These are phyloP conservation scores for Paramyrothecium roridum DNA, from an alignment of 2,329 filamentous ascomycete genomes.

Conservation along the genomic window DNA sequence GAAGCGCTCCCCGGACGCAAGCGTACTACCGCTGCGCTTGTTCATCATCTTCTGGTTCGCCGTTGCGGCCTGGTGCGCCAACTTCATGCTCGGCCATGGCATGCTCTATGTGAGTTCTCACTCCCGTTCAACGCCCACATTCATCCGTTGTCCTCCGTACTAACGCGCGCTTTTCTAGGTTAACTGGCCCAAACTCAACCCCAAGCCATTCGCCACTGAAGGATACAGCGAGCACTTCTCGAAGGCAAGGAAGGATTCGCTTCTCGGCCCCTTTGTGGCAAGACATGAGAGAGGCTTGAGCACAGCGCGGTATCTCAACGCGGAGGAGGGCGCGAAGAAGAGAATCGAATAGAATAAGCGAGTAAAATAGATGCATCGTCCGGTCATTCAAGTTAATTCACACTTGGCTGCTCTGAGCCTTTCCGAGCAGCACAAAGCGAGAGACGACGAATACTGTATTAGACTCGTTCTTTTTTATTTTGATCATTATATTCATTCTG, in stretches of 20 bases:
- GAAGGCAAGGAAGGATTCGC: constrained; percentile 75
- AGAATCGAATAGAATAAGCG: constrained; percentile 69
- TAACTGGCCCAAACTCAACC: constrained; percentile 97
- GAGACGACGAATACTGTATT: no score
- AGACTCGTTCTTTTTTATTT: no score
- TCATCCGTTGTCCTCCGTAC: constrained; percentile 1
- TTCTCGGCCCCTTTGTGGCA: constrained; percentile 69
- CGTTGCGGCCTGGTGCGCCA: constrained; percentile 66
- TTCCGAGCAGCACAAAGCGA: no score
- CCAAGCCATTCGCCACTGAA: constrained; percentile 79
- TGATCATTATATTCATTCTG: background rate
- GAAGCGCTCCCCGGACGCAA: constrained; percentile 65
- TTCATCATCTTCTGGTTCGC: constrained; percentile 77
- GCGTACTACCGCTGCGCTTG: constrained; percentile 76
- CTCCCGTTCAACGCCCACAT: background rate
- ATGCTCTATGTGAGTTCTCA: constrained; percentile 81
- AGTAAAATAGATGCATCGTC: background rate
- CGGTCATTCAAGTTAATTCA: no score
- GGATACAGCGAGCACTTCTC: constrained; percentile 83
- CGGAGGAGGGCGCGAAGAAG: constrained; percentile 95
- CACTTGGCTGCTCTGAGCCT: no score
- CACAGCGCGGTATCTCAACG: constrained; percentile 74
- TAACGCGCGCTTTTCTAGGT: constrained; percentile 56
- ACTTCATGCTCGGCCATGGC: constrained; percentile 80
- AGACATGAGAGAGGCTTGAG: constrained; percentile 80